These are phyloP conservation scores for Penicillium lagena DNA, from an alignment of 495 filamentous ascomycete genomes.

Conservation along the genomic window DNA sequence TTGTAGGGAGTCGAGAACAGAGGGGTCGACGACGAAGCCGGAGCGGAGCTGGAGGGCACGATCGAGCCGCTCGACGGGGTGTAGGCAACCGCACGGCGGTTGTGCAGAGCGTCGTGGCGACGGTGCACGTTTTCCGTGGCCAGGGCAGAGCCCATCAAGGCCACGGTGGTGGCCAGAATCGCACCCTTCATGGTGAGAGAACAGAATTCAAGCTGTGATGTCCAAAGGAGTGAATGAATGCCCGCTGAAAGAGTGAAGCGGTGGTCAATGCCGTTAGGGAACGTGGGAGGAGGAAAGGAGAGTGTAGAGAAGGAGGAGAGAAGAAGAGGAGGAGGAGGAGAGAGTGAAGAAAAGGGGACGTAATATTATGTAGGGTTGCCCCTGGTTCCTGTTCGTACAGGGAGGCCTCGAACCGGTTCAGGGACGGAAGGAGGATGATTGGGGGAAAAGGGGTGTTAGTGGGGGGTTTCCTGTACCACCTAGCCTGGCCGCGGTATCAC, in stretches of 20 bases:
- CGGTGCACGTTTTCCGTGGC: constrained; percentile 54
- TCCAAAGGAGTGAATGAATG: constrained; percentile 57
- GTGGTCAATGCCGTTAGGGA: constrained; percentile 49
- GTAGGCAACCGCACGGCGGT: constrained; percentile 22
- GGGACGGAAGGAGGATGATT: no score
- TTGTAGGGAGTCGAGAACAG: constrained; percentile 18
- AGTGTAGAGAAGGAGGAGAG: constrained; percentile 31
- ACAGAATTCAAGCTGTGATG: constrained; percentile 16
- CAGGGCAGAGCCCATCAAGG: constrained; percentile 56
- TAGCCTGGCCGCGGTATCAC: no score
- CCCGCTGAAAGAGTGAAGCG: constrained; percentile 98
- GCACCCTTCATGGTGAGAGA: constrained; percentile 60
- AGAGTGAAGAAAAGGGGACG: constrained; percentile 6
- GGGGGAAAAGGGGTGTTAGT: no score
- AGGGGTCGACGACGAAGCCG: constrained; percentile 18
- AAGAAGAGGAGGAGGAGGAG: constrained; percentile 32
- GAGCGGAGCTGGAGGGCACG: constrained; percentile 1
- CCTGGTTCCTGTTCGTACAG: constrained; percentile 1
- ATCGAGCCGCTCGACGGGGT: not conserved
- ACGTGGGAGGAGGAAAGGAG: constrained; percentile 33
- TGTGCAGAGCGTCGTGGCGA: constrained; percentile 55
- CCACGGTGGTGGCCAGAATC: constrained; percentile 53
- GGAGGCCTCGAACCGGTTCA: no score
- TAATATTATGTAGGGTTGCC: not conserved
- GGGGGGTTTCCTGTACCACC: no score